Percentiles rank a stretch among this genome's conserved stretches.
These are phyloP conservation scores for Phlegmacium glaucopus DNA, from an alignment of 768 basidiomycete species.

Conservation along the genomic window DNA sequence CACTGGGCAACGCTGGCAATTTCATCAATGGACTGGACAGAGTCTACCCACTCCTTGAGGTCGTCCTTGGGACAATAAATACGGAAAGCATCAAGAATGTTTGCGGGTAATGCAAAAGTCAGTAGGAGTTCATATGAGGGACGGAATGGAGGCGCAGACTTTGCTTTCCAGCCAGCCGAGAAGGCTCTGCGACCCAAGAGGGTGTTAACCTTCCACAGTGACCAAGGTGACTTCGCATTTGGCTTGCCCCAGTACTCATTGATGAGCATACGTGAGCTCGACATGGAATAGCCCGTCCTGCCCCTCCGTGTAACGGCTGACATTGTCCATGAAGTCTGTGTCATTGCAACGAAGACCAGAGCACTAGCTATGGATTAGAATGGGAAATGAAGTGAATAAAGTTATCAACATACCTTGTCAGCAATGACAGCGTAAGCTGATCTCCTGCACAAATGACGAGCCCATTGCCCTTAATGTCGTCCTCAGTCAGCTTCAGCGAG, in stretches of 20 bases:
- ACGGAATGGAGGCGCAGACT: constrained; percentile 11
- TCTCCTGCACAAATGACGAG: constrained; percentile 16
- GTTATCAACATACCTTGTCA: constrained; percentile 7
- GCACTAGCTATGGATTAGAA: constrained; percentile 3
- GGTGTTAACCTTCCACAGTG: constrained; percentile 14
- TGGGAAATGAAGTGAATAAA: not conserved
- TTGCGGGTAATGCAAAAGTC: constrained; percentile 8
- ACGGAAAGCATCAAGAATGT: constrained; percentile 16
- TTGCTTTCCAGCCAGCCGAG: constrained; percentile 11
- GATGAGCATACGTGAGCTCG: constrained; percentile 14
- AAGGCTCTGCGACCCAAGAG: constrained; percentile 10
- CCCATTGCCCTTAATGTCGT: constrained; percentile 12
- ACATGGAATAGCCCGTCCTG: constrained; percentile 23
- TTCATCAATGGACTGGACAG: constrained; percentile 4
- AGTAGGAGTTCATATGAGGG: constrained; percentile 14
- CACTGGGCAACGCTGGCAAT: constrained; percentile 3
- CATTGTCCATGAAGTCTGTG: constrained; percentile 12
- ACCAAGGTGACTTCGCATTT: constrained; percentile 18
- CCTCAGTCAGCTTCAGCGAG: constrained; percentile 8
- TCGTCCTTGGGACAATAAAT: not conserved
- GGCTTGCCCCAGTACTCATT: constrained; percentile 28
- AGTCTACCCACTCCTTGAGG: constrained; percentile 8
- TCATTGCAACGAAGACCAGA: constrained; percentile 18
- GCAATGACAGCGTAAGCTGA: constrained; percentile 8
- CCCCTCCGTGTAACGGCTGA: constrained; percentile 12